These are phyloP conservation scores for Globisporangium spiculum DNA, from an alignment of 352 stramenopile genomes.

Conservation along the genomic window DNA sequence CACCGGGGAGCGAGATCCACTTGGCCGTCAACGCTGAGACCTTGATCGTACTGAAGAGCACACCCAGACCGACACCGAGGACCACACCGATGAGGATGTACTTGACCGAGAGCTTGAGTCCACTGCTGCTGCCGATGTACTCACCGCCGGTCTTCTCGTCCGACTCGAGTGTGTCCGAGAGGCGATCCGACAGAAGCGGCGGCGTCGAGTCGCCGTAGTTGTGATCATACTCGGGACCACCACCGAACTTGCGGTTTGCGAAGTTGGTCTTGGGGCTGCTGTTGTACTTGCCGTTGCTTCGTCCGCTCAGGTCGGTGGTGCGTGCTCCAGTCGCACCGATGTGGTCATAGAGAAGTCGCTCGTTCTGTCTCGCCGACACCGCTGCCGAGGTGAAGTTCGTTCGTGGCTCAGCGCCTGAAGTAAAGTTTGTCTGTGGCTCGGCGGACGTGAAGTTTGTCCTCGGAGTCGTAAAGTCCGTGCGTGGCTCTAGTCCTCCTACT, in stretches of 20 bases:
- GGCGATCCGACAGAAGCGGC: neutral
- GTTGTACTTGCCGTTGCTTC: conserved; percentile 12
- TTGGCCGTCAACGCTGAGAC: conserved; percentile 36
- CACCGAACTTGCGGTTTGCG: conserved; percentile 20
- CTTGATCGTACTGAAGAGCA: conserved; percentile 39
- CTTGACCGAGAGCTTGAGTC: conserved; percentile 44
- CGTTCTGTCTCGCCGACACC: neutral
- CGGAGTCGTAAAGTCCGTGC: conserved; percentile 24
- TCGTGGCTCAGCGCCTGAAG: neutral
- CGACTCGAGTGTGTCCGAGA: conserved; percentile 1
- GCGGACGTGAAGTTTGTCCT: conserved; percentile 34
- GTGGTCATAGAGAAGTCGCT: neutral
- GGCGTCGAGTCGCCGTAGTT: neutral
- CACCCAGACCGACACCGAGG: conserved; percentile 44
- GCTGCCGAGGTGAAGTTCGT: conserved; percentile 11
- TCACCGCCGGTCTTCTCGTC: conserved; percentile 7
- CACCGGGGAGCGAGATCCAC: conserved; percentile 65
- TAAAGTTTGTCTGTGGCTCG: conserved; percentile 32
- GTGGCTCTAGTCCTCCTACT: conserved; percentile 4
- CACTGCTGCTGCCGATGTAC: conserved; percentile 35
- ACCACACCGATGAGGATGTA: conserved; percentile 53
- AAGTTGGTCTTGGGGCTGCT: conserved; percentile 48
- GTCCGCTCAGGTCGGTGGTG: conserved; percentile 4
- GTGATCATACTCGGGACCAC: neutral
- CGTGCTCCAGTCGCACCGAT: neutral